Evolutionary conservation across 768 basidiomycete genomes (phyloP).

Genomic region (Podaxis mareebaensis): DNA sequence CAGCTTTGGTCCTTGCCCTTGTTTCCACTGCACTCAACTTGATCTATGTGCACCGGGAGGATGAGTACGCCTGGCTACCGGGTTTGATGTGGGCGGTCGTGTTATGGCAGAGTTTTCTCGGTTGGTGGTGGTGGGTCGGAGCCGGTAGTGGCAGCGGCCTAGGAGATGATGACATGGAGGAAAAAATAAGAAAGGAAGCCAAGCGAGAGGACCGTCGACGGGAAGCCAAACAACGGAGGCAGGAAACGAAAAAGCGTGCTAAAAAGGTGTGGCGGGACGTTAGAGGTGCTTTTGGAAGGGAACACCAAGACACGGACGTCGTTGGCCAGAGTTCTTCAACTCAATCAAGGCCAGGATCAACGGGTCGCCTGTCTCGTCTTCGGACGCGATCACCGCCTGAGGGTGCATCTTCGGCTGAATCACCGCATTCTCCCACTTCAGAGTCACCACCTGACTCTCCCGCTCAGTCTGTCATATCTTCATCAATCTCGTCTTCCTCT

Average conservation of each 20-base stretch:
- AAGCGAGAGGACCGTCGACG: slow-evolving; percentile 52
- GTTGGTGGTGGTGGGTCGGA: slow-evolving; percentile 99
- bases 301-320: slow-evolving; percentile 1
- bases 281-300: slow-evolving; percentile 45
- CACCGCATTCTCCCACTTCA: background rate
- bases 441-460: slow-evolving; percentile 12
- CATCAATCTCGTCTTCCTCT: slow-evolving; percentile 17
- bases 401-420: slow-evolving; percentile 1
- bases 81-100: slow-evolving; percentile 88
- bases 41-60: slow-evolving; percentile 78
- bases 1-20: slow-evolving; percentile 80
- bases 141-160: slow-evolving; percentile 72
- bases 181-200: slow-evolving; percentile 53
- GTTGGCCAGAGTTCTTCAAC: slow-evolving; percentile 10
- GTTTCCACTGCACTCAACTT: slow-evolving; percentile 86
- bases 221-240: slow-evolving; percentile 46
- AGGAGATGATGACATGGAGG: slow-evolving; percentile 61
- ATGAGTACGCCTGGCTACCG: slow-evolving; percentile 91
- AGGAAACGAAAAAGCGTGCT: slow-evolving; percentile 52
- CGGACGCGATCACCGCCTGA: slow-evolving; percentile 12
- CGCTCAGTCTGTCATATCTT: slow-evolving; percentile 9
- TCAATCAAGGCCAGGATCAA: background rate
- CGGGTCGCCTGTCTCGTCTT: slow-evolving; percentile 3
- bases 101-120: slow-evolving; percentile 95
- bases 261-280: slow-evolving; percentile 61